Conservation (phyloP, 23 red algal genomes). For the Gracilariopsis chorda region DNA sequence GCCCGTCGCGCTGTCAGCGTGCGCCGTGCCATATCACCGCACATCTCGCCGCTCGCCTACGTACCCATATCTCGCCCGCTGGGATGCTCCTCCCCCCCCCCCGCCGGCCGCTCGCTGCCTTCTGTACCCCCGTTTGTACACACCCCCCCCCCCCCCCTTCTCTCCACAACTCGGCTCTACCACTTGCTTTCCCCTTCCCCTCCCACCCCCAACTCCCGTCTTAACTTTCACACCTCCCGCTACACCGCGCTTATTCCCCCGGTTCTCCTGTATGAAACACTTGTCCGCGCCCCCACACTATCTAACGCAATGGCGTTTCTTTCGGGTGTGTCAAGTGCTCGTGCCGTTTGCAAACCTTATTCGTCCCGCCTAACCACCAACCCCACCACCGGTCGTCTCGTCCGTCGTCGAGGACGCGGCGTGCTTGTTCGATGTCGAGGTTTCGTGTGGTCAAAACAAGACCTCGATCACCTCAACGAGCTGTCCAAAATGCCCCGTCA, state of each 20-base stretch:
- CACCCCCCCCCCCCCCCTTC: neutral
- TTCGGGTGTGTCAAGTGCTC: neutral
- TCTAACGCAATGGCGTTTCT: neutral
- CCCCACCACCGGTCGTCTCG: neutral
- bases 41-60: neutral
- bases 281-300: neutral
- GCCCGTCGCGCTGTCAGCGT: neutral
- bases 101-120: neutral
- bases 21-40: constrained; percentile 22
- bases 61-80: neutral
- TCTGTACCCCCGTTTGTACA: neutral
- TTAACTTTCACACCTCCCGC: neutral
- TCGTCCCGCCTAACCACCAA: neutral
- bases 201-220: neutral
- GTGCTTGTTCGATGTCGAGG: constrained; percentile 43
- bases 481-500: constrained; percentile 17
- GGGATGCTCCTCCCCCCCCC: neutral
- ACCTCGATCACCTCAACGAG: neutral
- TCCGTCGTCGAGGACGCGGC: constrained; percentile 28
- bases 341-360: constrained; percentile 22
- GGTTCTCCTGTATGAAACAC: neutral
- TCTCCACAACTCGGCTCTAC: neutral
- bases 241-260: neutral
- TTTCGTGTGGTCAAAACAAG: constrained; percentile 37
- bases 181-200: neutral